Percentiles rank a stretch among this genome's conserved stretches.
Evolutionary conservation across 768 basidiomycete genomes (phyloP).

Genomic region (Agrocybe pediades): DNA sequence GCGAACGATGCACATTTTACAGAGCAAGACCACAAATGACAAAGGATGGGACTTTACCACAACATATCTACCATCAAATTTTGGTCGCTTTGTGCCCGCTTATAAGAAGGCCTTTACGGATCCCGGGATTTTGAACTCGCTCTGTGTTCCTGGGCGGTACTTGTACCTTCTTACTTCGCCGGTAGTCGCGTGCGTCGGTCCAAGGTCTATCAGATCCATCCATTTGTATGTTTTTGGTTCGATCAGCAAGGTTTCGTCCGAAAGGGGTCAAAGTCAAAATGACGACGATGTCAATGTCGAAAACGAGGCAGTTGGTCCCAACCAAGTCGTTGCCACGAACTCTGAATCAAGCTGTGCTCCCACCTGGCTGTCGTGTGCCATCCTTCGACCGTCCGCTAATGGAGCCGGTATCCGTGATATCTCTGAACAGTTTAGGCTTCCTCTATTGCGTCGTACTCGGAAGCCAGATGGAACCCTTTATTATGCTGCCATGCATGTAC

Average conservation of each 20-base stretch:
- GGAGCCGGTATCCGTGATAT: neutral
- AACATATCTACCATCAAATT: neutral
- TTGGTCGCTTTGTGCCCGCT: neutral
- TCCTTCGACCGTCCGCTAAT: neutral
- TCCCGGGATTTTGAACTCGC: neutral
- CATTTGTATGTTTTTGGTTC: neutral
- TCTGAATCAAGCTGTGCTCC: neutral
- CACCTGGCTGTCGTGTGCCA: neutral
- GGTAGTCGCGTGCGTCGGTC: neutral
- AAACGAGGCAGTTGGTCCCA: neutral
- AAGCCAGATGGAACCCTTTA: neutral
- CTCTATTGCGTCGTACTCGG: neutral
- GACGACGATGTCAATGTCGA: neutral
- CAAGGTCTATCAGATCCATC: neutral
- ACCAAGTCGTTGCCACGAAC: neutral
- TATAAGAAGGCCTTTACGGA: neutral
- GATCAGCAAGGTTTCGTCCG: neutral
- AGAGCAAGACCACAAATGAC: neutral
- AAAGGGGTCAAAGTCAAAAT: neutral
- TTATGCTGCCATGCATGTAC: neutral
- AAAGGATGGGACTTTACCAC: constrained; percentile 2
- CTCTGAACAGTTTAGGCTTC: neutral
- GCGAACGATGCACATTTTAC: neutral
- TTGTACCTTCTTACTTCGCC: neutral
- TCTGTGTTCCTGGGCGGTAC: neutral